Evolutionary conservation across 768 basidiomycete species (phyloP).

Genomic region (Suillus bovinus): DNA sequence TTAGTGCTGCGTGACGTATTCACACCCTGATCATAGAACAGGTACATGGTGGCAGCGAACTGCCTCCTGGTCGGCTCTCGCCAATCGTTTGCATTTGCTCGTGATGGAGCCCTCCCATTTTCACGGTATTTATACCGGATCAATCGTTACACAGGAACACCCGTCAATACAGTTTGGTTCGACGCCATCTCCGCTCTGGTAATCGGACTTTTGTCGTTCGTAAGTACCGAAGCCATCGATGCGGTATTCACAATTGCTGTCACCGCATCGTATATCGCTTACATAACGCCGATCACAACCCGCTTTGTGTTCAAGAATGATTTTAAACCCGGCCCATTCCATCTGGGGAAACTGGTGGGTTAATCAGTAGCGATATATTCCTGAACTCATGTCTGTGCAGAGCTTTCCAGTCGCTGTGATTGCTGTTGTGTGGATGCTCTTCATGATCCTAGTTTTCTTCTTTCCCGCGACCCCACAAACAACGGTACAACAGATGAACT

Average conservation of each 20-base stretch:
- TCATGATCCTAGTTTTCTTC: conserved; percentile 33
- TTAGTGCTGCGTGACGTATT: background rate
- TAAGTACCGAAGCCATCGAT: background rate
- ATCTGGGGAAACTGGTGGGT: no score
- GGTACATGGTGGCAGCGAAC: background rate
- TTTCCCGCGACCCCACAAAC: conserved; percentile 14
- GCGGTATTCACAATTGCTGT: background rate
- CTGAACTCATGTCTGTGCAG: conserved; percentile 6
- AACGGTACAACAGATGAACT: conserved; percentile 11
- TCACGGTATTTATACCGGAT: no score
- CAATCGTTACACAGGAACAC: no score
- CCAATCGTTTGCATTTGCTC: no score
- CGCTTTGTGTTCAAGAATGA: no score
- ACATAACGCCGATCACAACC: background rate
- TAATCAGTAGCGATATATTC: background rate
- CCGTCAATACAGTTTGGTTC: no score
- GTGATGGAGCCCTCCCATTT: no score
- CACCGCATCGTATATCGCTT: background rate
- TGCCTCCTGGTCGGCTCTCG: no score
- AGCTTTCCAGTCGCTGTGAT: conserved; percentile 31
- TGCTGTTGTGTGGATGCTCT: conserved; percentile 37
- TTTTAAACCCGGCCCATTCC: no score
- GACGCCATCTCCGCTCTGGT: no score
- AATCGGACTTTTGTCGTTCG: background rate
- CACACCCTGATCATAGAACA: background rate